Evolutionary conservation across 768 basidiomycete species (phyloP), one percentile per base, ranked within the genome.

Genomic region (Lentinula aciculospora): DNA sequence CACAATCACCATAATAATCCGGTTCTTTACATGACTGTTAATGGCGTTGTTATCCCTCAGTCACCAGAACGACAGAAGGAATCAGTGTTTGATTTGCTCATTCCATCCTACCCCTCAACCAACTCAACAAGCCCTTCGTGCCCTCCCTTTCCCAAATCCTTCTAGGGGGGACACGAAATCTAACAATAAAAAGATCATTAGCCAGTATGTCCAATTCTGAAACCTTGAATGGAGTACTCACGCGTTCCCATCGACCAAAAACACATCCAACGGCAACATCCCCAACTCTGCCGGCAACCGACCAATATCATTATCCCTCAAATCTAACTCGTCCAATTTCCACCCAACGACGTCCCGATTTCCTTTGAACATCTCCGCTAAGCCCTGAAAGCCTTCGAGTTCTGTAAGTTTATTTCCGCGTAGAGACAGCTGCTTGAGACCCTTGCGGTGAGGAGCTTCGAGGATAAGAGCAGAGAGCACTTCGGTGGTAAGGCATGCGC

Each of bases 61-160:
- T n/a, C n/a, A n/a, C 32, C 6, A 34, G 32, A 34, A 34, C 32
- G 13, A 34, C 2, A 1, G 13, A 9, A 34, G 13, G 13, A 13
- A 34, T 13, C 32, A 32, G 12, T 21, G 19, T 6, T 19, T 7
- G n/a, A 23, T 9, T n/a, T 8, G 40, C 46, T 47, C 46, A 84
- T 61, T 89, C 88, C 46, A 92, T 79, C 60, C 90, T 77, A 17
- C 86, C 88, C 53, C 86, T 77, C 64, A 93, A 68, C 90, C 90
- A 93, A 58, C 80, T 85, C 72, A 92, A 64, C 55, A 92, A 64
- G 2, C 91, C 90, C 63, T 88, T 91, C 19, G 89, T 92, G 1
- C 90, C 91, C 65, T 93, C 91, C 46, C 89, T 76, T 67, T 93
- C 92, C 91, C 91, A 94, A 9, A 94, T 85, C 21, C 86, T 77